Evolutionary conservation across 257 asterid species (phyloP).

Genomic region (Echium plantagineum): DNA sequence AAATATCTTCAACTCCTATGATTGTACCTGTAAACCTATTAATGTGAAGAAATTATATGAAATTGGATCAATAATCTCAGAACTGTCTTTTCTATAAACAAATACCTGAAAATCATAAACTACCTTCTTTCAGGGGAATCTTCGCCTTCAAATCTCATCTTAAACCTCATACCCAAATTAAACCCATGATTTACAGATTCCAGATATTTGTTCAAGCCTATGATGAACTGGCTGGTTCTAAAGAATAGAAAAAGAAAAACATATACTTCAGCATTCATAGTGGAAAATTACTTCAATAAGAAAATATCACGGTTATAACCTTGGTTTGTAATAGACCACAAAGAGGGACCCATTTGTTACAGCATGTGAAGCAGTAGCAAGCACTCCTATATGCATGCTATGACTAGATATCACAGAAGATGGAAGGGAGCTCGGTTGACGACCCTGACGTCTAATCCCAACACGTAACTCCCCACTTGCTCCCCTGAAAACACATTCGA

Average conservation of each 20-base stretch:
- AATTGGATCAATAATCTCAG: conserved; percentile 2
- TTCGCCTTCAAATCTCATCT: conserved; percentile 74
- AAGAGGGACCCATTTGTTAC: conserved; percentile 42
- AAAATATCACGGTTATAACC: conserved; percentile 18
- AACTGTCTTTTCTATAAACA: conserved; percentile 2
- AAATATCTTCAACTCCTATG: conserved; percentile 53
- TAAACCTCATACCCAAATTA: conserved; percentile 69
- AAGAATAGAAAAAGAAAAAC: conserved; percentile 4
- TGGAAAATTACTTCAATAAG: neutral
- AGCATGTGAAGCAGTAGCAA: conserved; percentile 81
- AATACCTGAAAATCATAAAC: neutral
- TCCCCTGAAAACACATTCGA: conserved; percentile 29
- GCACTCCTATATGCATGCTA: conserved; percentile 81
- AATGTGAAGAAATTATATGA: neutral
- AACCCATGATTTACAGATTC: conserved; percentile 50
- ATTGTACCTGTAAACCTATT: conserved; percentile 75
- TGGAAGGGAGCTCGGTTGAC: conserved; percentile 58
- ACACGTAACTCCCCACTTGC: conserved; percentile 60
- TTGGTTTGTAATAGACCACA: conserved; percentile 76
- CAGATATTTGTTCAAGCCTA: conserved; percentile 58
- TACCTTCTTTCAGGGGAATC: conserved; percentile 81
- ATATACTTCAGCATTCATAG: neutral
- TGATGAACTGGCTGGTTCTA: conserved; percentile 74
- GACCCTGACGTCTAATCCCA: conserved; percentile 55
- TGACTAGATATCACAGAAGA: conserved; percentile 78